phyloP scores from a whole-genome alignment of 352 stramenopile genomes.

The Salisapilia sapeloensis region DNA sequence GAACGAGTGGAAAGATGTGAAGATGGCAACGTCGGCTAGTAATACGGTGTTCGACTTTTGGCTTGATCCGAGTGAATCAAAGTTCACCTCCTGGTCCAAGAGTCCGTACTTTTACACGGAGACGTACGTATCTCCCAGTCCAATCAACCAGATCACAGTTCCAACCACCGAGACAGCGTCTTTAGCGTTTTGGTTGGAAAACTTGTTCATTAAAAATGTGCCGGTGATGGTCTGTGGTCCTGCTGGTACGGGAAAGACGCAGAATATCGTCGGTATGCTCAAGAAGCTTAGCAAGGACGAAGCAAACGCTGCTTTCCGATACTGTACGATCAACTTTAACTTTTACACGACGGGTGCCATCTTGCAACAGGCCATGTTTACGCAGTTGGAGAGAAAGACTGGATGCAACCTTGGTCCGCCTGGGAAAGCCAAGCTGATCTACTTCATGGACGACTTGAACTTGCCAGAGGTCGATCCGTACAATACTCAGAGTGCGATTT shows the following conservation, averaged over 20 bases:
- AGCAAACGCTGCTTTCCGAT: conserved; percentile 62
- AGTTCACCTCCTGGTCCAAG: conserved; percentile 92
- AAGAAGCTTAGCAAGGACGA: conserved; percentile 85
- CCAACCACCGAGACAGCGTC: conserved; percentile 91
- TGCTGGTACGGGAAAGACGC: conserved; percentile 90
- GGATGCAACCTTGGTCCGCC: conserved; percentile 87
- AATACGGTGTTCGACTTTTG: conserved; percentile 97
- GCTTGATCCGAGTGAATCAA: conserved; percentile 83
- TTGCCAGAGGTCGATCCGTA: conserved; percentile 91
- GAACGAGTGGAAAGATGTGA: conserved; percentile 91
- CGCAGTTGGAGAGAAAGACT: conserved; percentile 91
- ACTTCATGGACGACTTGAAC: conserved; percentile 96
- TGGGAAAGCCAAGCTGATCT: conserved; percentile 87
- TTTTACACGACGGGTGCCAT: conserved; percentile 93
- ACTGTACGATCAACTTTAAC: conserved; percentile 94
- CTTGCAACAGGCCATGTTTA: conserved; percentile 86
- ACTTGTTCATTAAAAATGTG: conserved; percentile 79
- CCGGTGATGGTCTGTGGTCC: conserved; percentile 91
- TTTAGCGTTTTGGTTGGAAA: conserved; percentile 92
- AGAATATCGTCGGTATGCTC: conserved; percentile 90
- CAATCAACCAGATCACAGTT: conserved; percentile 84
- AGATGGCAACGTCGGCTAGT: conserved; percentile 82
- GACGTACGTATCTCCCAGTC: conserved; percentile 68
- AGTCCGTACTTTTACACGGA: conserved; percentile 90
- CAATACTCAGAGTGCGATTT: conserved; percentile 92